Evolutionary conservation across 129 eudicot genomes (phyloP).

Genomic region (Erigeron canadensis): DNA sequence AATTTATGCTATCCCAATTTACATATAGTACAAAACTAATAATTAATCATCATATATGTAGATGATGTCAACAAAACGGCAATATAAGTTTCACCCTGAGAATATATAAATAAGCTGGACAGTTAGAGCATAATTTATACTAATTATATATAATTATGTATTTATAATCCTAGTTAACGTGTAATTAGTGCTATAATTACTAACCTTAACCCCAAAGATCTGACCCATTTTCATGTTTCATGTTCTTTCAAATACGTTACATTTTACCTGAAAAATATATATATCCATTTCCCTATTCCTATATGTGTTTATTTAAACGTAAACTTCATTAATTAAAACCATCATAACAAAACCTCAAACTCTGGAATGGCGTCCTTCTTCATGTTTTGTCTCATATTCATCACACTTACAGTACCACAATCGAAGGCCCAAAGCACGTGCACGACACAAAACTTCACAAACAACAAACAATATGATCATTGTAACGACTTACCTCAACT

Average conservation of each 20-base stretch:
- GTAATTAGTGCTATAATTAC: neutral
- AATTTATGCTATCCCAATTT: slow-evolving; percentile 8
- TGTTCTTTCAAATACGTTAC: slow-evolving; percentile 18
- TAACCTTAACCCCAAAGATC: slow-evolving; percentile 16
- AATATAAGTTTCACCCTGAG: too few species aligned
- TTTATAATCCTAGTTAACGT: too few species aligned
- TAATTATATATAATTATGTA: too few species aligned
- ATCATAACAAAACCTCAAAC: slow-evolving; percentile 9
- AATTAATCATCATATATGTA: neutral
- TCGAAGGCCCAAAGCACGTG: slow-evolving; percentile 42
- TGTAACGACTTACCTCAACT: slow-evolving; percentile 60
- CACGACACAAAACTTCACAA: slow-evolving; percentile 53
- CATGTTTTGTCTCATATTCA: slow-evolving; percentile 10
- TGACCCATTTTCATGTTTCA: slow-evolving; percentile 9
- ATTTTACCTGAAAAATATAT: neutral
- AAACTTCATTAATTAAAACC: neutral
- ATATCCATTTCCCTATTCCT: too few species aligned
- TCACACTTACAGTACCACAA: slow-evolving; percentile 5
- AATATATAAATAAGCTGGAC: too few species aligned
- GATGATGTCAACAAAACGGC: neutral
- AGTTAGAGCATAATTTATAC: too few species aligned
- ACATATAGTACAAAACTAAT: neutral
- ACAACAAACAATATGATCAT: slow-evolving; percentile 40
- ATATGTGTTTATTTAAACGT: neutral
- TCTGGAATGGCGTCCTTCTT: slow-evolving; percentile 36